These are phyloP conservation scores for Centrapalus pauciflorus DNA, from an alignment of 129 eudicot species.

Conservation along the genomic window DNA sequence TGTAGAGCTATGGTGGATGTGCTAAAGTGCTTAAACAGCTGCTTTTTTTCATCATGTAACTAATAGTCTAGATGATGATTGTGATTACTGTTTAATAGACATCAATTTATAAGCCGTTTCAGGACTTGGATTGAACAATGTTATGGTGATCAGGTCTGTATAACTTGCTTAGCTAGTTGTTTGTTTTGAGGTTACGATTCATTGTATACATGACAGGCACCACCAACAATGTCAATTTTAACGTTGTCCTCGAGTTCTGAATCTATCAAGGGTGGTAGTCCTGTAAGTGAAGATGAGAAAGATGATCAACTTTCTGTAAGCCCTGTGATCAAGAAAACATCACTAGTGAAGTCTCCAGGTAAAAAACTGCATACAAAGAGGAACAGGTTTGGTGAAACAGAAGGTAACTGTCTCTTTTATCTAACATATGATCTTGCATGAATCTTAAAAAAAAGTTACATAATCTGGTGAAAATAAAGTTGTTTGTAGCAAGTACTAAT, in stretches of 20 bases:
- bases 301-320: conserved; percentile 31
- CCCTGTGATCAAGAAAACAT: conserved; percentile 14
- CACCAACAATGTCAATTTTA: conserved; percentile 44
- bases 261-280: conserved; percentile 27
- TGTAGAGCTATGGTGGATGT: neutral
- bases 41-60: no score
- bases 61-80: neutral
- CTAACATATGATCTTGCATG: neutral
- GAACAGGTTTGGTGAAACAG: conserved; percentile 5
- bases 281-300: conserved; percentile 35
- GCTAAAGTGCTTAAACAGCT: neutral
- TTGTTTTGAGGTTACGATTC: neutral
- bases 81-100: neutral
- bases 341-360: conserved; percentile 23
- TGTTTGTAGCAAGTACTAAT: neutral
- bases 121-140: neutral
- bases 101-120: neutral
- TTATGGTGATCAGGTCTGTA: neutral
- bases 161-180: neutral
- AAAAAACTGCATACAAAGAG: conserved; percentile 22
- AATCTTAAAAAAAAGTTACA: neutral
- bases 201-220: conserved; percentile 41
- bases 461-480: neutral
- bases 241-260: conserved; percentile 60
- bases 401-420: conserved; percentile 19